phyloP scores from a whole-genome alignment of 2,329 filamentous ascomycete genomes.

The Pseudopithomyces chartarum region DNA sequence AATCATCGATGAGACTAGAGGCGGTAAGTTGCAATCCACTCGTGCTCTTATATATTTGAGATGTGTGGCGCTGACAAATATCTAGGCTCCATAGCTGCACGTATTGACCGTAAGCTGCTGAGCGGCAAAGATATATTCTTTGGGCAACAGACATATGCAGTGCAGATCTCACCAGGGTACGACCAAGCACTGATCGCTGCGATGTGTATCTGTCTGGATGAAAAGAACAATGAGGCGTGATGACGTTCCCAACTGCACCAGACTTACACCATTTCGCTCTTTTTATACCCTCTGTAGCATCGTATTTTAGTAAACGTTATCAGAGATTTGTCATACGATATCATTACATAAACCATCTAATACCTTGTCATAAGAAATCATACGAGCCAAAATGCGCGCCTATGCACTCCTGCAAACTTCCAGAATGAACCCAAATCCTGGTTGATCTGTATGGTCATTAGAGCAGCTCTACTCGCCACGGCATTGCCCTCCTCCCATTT shows the following conservation, averaged over 20 bases:
- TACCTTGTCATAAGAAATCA: no score
- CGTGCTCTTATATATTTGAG: neutral
- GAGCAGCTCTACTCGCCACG: neutral
- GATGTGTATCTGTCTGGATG: slow-evolving; percentile 71
- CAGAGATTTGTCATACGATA: neutral
- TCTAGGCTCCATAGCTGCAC: slow-evolving; percentile 56
- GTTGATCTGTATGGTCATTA: neutral
- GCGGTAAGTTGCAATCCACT: slow-evolving; percentile 17
- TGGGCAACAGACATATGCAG: slow-evolving; percentile 68
- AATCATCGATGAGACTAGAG: slow-evolving; percentile 58
- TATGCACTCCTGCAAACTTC: neutral
- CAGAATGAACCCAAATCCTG: neutral
- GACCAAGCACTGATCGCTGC: slow-evolving; percentile 70
- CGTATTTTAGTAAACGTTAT: no score
- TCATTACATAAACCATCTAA: neutral
- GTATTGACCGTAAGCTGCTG: slow-evolving; percentile 64
- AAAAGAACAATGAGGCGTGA: slow-evolving; percentile 42
- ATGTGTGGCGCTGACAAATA: slow-evolving; percentile 19
- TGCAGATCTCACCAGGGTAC: slow-evolving; percentile 67
- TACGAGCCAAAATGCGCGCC: neutral
- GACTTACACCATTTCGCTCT: no score
- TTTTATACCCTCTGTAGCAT: no score
- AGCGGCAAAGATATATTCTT: slow-evolving; percentile 63
- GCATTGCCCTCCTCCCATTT: neutral
- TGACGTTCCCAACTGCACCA: no score